Evolutionary conservation across 192 early-diverging fungal genomes (phyloP).

Genomic region (Coemansia sp.): DNA sequence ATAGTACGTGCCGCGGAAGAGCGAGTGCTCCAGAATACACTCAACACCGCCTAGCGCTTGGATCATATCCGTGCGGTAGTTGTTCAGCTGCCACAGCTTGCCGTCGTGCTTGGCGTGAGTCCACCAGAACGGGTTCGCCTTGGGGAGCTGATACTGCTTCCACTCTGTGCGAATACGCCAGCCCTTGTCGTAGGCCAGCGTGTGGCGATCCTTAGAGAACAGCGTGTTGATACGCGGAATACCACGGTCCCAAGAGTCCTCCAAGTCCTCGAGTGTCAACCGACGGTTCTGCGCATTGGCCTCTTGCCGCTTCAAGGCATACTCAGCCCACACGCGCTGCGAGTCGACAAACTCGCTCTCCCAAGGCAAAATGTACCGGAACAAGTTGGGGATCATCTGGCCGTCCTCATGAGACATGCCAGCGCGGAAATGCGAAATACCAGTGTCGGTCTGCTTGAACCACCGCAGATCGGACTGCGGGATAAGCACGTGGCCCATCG

Average conservation of each 20-base stretch:
- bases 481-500: slow-evolving; percentile 98
- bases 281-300: slow-evolving; percentile 96
- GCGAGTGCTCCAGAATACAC: slow-evolving; percentile 96
- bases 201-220: slow-evolving; percentile 98
- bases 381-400: slow-evolving; percentile 95
- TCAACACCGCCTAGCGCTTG: slow-evolving; percentile 98
- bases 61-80: slow-evolving; percentile 99
- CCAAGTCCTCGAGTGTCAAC: slow-evolving; percentile 96
- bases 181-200: slow-evolving; percentile 98
- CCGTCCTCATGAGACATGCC: slow-evolving; percentile 99
- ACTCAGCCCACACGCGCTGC: slow-evolving; percentile 99
- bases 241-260: slow-evolving; percentile 98
- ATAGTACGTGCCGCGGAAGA: slow-evolving; percentile 98
- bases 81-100: slow-evolving; percentile 92
- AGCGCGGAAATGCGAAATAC: slow-evolving; percentile 96
- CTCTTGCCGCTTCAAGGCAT: slow-evolving; percentile 95
- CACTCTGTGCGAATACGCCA: slow-evolving; percentile 97
- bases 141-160: slow-evolving; percentile 96
- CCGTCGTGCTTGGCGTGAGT: slow-evolving; percentile 82
- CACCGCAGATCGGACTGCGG: slow-evolving; percentile 96
- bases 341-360: slow-evolving; percentile 99
- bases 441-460: slow-evolving; percentile 95
- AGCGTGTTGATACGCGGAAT: slow-evolving; percentile 98
- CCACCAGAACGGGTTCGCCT: slow-evolving; percentile 97
- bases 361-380: slow-evolving; percentile 98